These are phyloP conservation scores for Cryptococcus floricola DNA, from an alignment of 1,284 basidiomycete species.

Conservation along the genomic window DNA sequence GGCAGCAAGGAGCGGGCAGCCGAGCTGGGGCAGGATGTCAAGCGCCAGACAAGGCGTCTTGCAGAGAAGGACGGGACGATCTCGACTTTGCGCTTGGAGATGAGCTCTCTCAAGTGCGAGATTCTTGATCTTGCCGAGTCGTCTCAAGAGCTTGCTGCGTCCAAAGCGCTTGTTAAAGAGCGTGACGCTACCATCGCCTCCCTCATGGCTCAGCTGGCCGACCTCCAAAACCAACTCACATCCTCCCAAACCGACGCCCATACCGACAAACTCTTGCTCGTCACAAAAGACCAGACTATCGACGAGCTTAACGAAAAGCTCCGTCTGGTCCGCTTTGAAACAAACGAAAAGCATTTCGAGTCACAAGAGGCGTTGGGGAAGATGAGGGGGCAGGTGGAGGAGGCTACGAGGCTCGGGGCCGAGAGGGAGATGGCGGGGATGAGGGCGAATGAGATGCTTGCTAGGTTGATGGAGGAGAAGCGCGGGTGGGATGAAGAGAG, in stretches of 20 bases:
- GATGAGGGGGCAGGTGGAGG: conserved; percentile 13
- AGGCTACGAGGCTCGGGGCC: conserved; percentile 10
- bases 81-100: neutral
- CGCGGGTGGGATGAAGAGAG: conserved; percentile 15
- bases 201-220: neutral
- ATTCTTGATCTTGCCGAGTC: neutral
- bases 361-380: conserved; percentile 11
- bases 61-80: conserved; percentile 10
- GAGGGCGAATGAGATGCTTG: conserved; percentile 11
- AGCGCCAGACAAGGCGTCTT: neutral
- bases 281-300: conserved; percentile 12
- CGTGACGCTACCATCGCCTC: neutral
- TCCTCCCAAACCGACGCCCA: neutral
- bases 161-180: neutral
- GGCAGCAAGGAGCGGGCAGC: neutral
- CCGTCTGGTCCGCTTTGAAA: conserved; percentile 17
- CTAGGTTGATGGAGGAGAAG: conserved; percentile 15
- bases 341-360: conserved; percentile 18
- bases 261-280: conserved; percentile 3
- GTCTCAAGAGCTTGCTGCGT: neutral
- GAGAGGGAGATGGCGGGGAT: conserved; percentile 14
- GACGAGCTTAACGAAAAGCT: conserved; percentile 18
- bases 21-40: neutral
- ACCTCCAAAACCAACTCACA: neutral
- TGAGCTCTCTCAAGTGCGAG: neutral